Percentiles rank a stretch among this genome's conserved stretches.
Evolutionary conservation across 2,329 filamentous ascomycete species (phyloP).

Genomic region (Hymenoscyphus albidus): DNA sequence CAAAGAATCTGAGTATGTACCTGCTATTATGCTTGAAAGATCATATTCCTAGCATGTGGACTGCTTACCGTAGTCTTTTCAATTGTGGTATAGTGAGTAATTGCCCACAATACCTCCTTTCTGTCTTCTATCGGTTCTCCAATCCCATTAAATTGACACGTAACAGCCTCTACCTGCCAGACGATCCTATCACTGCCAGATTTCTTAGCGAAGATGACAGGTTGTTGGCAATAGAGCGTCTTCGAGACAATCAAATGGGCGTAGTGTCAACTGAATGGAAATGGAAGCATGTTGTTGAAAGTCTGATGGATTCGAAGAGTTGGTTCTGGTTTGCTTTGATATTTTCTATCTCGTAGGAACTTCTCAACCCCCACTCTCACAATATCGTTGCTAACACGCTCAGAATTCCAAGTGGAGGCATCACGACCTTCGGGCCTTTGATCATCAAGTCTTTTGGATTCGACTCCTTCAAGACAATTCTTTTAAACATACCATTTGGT

Average conservation of each 20-base stretch:
- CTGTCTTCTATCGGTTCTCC: not conserved
- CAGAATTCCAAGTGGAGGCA: conserved; percentile 53
- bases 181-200: conserved; percentile 34
- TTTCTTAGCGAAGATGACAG: conserved; percentile 50
- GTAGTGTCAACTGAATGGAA: conserved; percentile 50
- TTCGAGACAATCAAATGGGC: conserved; percentile 53
- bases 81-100: conserved; percentile 38
- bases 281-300: conserved; percentile 43
- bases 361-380: conserved; percentile 42
- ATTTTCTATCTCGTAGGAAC: conserved; percentile 25
- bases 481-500: conserved; percentile 66
- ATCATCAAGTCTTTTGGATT: conserved; percentile 60
- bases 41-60: conserved; percentile 54
- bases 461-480: conserved; percentile 52
- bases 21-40: conserved; percentile 25
- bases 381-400: conserved; percentile 42
- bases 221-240: conserved; percentile 49
- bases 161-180: conserved; percentile 29
- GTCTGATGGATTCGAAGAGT: conserved; percentile 34
- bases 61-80: conserved; percentile 47
- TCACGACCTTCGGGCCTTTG: conserved; percentile 61
- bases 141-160: not conserved
- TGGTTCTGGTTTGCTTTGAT: conserved; percentile 36
- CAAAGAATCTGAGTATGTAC: not conserved
- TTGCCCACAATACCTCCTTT: not conserved